These are phyloP conservation scores for Neospora caninum DNA, from an alignment of 169 alveolate species.

Conservation along the genomic window DNA sequence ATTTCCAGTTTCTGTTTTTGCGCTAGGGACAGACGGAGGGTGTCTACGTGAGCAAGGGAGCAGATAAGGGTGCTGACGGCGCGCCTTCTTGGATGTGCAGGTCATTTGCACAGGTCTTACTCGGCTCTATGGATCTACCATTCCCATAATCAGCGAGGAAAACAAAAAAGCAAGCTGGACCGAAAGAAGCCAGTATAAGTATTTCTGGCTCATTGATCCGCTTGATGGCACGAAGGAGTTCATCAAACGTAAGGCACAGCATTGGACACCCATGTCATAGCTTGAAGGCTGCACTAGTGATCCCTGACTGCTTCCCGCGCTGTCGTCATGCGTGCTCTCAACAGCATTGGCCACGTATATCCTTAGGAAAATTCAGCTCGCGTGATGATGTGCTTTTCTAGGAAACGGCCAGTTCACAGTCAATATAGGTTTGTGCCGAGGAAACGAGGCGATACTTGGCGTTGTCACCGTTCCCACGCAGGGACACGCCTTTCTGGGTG, in stretches of 20 bases:
- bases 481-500: constrained; percentile 65
- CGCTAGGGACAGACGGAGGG: too few species aligned
- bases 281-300: neutral
- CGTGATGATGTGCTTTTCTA: neutral
- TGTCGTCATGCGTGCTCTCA: neutral
- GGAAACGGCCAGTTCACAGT: constrained; percentile 75
- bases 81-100: neutral
- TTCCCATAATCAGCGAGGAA: constrained; percentile 72
- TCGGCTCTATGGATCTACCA: constrained; percentile 57
- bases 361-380: neutral
- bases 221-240: constrained; percentile 79
- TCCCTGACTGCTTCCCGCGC: neutral
- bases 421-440: constrained; percentile 70
- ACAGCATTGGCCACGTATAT: neutral
- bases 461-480: constrained; percentile 70
- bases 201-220: constrained; percentile 74
- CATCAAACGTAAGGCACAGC: constrained; percentile 45
- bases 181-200: neutral
- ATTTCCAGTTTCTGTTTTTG: too few species aligned
- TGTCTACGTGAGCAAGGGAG: too few species aligned
- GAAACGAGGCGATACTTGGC: constrained; percentile 68
- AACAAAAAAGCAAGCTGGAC: constrained; percentile 11
- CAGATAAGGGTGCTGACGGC: neutral
- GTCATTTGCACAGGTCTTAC: constrained; percentile 58
- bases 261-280: neutral